Conservation (phyloP, 2,329 filamentous ascomycete species). For the Nemania diffusa region DNA sequence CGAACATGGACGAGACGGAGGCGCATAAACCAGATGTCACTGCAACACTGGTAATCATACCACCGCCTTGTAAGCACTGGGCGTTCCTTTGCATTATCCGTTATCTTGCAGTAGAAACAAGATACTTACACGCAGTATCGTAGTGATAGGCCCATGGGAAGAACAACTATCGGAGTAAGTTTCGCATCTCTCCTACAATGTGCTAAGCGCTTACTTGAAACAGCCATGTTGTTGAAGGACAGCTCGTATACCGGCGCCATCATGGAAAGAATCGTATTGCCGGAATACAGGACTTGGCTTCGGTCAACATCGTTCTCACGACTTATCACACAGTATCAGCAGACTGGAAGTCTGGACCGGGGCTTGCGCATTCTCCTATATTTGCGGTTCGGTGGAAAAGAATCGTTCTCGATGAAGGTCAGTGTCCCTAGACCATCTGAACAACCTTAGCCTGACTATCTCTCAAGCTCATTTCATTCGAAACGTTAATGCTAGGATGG, state of each 20-base stretch:
- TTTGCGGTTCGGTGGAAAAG: not conserved
- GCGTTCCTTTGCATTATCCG: too few species aligned
- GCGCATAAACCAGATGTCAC: not conserved
- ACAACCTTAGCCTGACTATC: not conserved
- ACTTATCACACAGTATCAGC: not conserved
- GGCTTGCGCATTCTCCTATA: not conserved
- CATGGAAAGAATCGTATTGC: not conserved
- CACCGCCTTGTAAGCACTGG: constrained; percentile 44
- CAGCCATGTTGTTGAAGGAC: not conserved
- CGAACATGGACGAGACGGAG: not conserved
- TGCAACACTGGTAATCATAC: constrained; percentile 52
- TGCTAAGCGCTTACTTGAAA: not conserved
- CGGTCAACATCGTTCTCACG: not conserved
- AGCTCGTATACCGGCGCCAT: not conserved
- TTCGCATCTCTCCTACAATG: not conserved
- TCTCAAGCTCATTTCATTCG: constrained; percentile 54
- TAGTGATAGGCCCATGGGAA: constrained; percentile 50
- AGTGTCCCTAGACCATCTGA: not conserved
- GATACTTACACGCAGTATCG: constrained; percentile 44
- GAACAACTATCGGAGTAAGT: constrained; percentile 28
- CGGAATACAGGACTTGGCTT: not conserved
- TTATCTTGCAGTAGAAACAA: too few species aligned
- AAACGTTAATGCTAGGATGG: constrained; percentile 49
- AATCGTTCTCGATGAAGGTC: not conserved
- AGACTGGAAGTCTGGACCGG: not conserved